These are phyloP conservation scores for Dioszegia crocea DNA, from an alignment of 768 basidiomycete species.

Conservation along the genomic window DNA sequence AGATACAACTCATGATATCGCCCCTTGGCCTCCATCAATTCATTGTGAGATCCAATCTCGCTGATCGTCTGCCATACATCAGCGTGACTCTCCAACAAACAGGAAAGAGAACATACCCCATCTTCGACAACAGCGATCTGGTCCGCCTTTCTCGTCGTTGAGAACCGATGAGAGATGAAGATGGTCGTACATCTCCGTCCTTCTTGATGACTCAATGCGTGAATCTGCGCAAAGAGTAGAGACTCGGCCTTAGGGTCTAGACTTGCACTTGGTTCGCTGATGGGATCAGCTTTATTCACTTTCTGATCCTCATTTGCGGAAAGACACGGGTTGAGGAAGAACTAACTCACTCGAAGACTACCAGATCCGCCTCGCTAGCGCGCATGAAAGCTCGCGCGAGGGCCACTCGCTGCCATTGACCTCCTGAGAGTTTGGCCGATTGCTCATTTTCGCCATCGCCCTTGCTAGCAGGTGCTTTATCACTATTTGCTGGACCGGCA, in stretches of 20 bases:
- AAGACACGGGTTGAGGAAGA: not conserved
- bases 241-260: constrained; percentile 44
- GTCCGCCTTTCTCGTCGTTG: constrained; percentile 31
- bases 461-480: not conserved
- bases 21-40: constrained; percentile 34
- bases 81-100: not conserved
- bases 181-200: constrained; percentile 29
- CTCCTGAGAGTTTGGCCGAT: constrained; percentile 64
- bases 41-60: constrained; percentile 35
- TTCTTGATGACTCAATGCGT: constrained; percentile 26
- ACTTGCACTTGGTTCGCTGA: constrained; percentile 43
- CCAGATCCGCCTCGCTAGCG: constrained; percentile 69
- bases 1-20: constrained; percentile 43
- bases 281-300: not conserved
- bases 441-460: not conserved
- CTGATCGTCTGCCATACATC: constrained; percentile 20
- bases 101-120: constrained; percentile 20
- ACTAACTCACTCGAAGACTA: constrained; percentile 58
- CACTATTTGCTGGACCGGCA: no score
- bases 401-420: constrained; percentile 64
- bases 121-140: constrained; percentile 34
- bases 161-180: constrained; percentile 39
- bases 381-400: constrained; percentile 84
- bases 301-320: not conserved
- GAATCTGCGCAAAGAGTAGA: constrained; percentile 41